These are phyloP conservation scores for Blastomyces emzantsi DNA, from an alignment of 2,329 filamentous ascomycete species.

Conservation along the genomic window DNA sequence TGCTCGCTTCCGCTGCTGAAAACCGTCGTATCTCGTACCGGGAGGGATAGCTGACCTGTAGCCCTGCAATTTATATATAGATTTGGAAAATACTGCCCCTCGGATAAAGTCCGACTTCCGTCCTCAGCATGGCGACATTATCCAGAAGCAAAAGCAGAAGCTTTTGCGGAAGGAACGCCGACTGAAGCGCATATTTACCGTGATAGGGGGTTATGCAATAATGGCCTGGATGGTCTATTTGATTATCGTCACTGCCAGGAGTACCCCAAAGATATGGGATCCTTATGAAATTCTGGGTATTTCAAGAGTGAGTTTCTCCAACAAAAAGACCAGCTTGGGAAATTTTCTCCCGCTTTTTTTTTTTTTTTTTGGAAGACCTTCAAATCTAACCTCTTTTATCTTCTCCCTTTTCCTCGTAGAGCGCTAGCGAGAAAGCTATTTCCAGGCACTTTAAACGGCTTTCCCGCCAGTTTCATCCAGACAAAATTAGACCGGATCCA, in stretches of 20 bases:
- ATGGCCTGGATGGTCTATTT: slow-evolving; percentile 91
- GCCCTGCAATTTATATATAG: slow-evolving; percentile 25
- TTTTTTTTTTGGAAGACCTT: neutral
- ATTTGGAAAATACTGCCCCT: slow-evolving; percentile 70
- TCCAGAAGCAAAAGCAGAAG: slow-evolving; percentile 71
- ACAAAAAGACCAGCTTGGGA: slow-evolving; percentile 1
- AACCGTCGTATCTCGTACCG: neutral
- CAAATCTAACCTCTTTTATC: neutral
- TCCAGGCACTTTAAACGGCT: slow-evolving; percentile 84
- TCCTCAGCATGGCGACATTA: slow-evolving; percentile 72
- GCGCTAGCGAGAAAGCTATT: slow-evolving; percentile 78
- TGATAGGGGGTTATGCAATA: slow-evolving; percentile 66
- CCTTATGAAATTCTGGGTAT: slow-evolving; percentile 91
- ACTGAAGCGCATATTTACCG: slow-evolving; percentile 72
- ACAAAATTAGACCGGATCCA: slow-evolving; percentile 77
- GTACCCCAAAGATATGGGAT: slow-evolving; percentile 76
- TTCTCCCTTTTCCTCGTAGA: slow-evolving; percentile 42
- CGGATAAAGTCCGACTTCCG: slow-evolving; percentile 75
- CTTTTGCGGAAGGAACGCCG: slow-evolving; percentile 85
- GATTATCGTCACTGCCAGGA: slow-evolving; percentile 67
- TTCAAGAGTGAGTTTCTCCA: slow-evolving; percentile 53
- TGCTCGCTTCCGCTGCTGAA: neutral
- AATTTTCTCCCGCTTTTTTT: neutral
- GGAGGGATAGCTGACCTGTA: slow-evolving; percentile 23
- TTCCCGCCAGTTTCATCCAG: slow-evolving; percentile 79